Percentiles rank a stretch among this genome's conserved stretches.
These are phyloP conservation scores for Talaromyces sp. DNA, from an alignment of 2,329 filamentous ascomycete species.

Conservation along the genomic window DNA sequence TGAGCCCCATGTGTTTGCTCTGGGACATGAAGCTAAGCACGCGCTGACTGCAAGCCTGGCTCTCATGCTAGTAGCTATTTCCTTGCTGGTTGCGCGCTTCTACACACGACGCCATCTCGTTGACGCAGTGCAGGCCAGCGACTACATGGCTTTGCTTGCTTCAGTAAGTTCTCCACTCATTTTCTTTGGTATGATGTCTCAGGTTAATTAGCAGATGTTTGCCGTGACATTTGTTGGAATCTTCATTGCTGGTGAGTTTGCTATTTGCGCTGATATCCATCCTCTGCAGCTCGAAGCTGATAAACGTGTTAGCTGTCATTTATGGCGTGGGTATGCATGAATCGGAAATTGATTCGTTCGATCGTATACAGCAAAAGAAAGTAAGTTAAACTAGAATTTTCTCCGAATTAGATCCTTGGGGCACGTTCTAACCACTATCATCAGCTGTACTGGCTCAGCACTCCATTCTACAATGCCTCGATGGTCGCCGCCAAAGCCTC, in stretches of 20 bases:
- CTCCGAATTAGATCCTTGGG: too few species aligned
- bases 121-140: slow-evolving; percentile 34
- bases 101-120: slow-evolving; percentile 33
- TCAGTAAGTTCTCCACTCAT: slow-evolving; percentile 25
- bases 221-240: slow-evolving; percentile 35
- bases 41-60: slow-evolving; percentile 30
- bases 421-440: neutral
- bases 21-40: slow-evolving; percentile 28
- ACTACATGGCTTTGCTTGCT: slow-evolving; percentile 36
- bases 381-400: slow-evolving; percentile 19
- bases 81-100: slow-evolving; percentile 30
- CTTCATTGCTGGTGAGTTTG: slow-evolving; percentile 25
- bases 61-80: slow-evolving; percentile 31
- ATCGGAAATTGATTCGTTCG: slow-evolving; percentile 28
- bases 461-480: slow-evolving; percentile 39
- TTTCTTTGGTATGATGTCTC: neutral
- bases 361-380: slow-evolving; percentile 33
- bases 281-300: neutral
- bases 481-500: slow-evolving; percentile 45
- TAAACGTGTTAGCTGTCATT: slow-evolving; percentile 23
- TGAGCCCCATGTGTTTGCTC: slow-evolving; percentile 22
- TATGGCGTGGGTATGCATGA: slow-evolving; percentile 37
- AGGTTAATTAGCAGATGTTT: slow-evolving; percentile 24
- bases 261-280: neutral
- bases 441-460: slow-evolving; percentile 37